These are phyloP conservation scores for Saitozyma sp. DNA, from an alignment of 768 basidiomycete species.

Conservation along the genomic window DNA sequence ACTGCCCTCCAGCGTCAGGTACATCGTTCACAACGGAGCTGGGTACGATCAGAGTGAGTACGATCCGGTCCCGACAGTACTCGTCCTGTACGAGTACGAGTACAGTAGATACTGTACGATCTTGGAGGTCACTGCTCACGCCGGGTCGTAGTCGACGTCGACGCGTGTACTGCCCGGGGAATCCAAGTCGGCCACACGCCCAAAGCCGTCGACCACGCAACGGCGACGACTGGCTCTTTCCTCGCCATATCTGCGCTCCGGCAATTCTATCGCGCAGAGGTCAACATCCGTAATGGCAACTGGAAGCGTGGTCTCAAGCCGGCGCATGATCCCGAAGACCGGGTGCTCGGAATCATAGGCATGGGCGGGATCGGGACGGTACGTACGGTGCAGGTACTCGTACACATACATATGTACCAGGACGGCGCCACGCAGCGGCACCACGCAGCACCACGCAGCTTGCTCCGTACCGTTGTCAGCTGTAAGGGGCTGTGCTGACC, in stretches of 20 bases:
- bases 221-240: conserved; percentile 60
- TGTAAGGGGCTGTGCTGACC: conserved; percentile 66
- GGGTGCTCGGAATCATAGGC: conserved; percentile 53
- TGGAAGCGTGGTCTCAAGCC: conserved; percentile 40
- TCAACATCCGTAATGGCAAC: conserved; percentile 51
- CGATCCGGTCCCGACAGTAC: background rate
- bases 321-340: conserved; percentile 50
- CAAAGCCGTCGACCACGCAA: conserved; percentile 84
- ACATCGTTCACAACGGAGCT: conserved; percentile 90
- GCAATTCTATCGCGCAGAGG: conserved; percentile 37
- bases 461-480: conserved; percentile 71
- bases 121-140: background rate
- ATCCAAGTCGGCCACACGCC: conserved; percentile 77
- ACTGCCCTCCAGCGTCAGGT: conserved; percentile 69
- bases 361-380: conserved; percentile 55
- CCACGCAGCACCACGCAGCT: conserved; percentile 20
- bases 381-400: conserved; percentile 54
- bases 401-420: conserved; percentile 55
- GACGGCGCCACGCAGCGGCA: background rate
- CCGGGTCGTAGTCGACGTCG: conserved; percentile 60
- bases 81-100: too few relatives aligned
- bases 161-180: conserved; percentile 64
- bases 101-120: background rate
- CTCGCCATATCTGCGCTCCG: conserved; percentile 36
- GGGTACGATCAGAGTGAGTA: conserved; percentile 62